Conservation (phyloP, 805 yeast species). For the Lipomyces sp. region DNA sequence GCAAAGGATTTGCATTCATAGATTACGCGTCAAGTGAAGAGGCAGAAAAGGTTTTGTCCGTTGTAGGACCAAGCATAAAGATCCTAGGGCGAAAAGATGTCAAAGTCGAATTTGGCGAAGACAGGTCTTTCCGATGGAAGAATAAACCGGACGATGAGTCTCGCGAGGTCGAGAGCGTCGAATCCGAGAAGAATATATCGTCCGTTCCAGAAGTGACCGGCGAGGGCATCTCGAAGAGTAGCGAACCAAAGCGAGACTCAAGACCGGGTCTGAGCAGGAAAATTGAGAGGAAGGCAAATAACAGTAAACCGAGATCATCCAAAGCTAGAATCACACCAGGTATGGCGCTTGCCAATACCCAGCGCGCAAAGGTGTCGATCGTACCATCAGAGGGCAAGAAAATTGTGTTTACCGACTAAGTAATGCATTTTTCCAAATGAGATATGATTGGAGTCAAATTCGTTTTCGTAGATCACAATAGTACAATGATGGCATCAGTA, state of each 20-base stretch:
- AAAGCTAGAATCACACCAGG: slow-evolving; percentile 56
- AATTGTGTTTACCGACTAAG: slow-evolving; percentile 59
- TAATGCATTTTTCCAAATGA: slow-evolving; percentile 8
- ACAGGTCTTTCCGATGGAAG: slow-evolving; percentile 60
- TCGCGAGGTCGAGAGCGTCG: not conserved
- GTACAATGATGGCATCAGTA: slow-evolving; percentile 3
- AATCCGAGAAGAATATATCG: not conserved
- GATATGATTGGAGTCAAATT: not conserved
- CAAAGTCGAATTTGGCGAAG: slow-evolving; percentile 88
- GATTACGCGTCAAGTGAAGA: slow-evolving; percentile 83
- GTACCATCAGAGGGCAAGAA: slow-evolving; percentile 92
- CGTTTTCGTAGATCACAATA: not conserved
- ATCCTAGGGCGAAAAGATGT: slow-evolving; percentile 70
- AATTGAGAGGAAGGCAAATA: not conserved
- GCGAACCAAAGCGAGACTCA: not conserved
- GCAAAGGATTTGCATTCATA: slow-evolving; percentile 94
- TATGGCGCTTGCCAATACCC: slow-evolving; percentile 84
- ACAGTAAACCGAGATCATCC: not conserved
- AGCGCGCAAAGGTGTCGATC: slow-evolving; percentile 85
- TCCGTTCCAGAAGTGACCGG: not conserved
- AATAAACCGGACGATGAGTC: slow-evolving; percentile 38
- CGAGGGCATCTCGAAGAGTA: not conserved
- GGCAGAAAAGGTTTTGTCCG: slow-evolving; percentile 83
- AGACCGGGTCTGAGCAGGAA: not conserved
- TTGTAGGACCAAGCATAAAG: slow-evolving; percentile 64